Evolutionary conservation across 768 basidiomycete genomes (phyloP).

Genomic region (Phaffia tasmanica): DNA sequence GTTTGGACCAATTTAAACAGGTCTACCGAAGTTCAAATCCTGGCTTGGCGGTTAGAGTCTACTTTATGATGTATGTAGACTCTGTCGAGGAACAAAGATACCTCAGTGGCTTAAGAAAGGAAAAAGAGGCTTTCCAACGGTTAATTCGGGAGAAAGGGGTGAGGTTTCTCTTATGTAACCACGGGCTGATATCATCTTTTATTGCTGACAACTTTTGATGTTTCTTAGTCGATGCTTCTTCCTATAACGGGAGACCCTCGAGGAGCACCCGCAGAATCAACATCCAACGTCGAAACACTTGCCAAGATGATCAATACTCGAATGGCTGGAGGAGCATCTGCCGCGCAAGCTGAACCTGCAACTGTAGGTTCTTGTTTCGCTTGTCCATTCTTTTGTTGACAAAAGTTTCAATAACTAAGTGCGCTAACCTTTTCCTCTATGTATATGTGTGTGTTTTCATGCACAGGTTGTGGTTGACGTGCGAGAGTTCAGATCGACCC

Average conservation of each 20-base stretch:
- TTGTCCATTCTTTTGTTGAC: background rate
- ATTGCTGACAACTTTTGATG: background rate
- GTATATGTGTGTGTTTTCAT: background rate
- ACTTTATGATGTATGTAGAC: conserved; percentile 88
- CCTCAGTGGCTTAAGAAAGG: conserved; percentile 70
- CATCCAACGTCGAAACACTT: conserved; percentile 22
- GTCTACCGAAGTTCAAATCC: conserved; percentile 77
- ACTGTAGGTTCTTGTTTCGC: conserved; percentile 31
- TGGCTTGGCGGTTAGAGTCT: conserved; percentile 71
- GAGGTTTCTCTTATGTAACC: conserved; percentile 35
- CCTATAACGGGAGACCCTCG: conserved; percentile 48
- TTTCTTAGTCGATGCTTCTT: conserved; percentile 68
- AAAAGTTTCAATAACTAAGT: background rate
- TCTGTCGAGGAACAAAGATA: conserved; percentile 95
- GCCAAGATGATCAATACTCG: conserved; percentile 62
- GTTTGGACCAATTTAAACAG: conserved; percentile 39
- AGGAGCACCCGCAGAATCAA: conserved; percentile 16
- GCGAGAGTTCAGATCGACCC: conserved; percentile 85
- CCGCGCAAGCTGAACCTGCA: conserved; percentile 47
- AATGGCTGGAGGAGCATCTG: conserved; percentile 60
- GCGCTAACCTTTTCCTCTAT: background rate
- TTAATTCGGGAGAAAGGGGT: conserved; percentile 87
- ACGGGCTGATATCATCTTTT: background rate
- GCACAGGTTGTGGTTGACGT: conserved; percentile 85
- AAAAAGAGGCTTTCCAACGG: conserved; percentile 87